Base-by-base conservation (phyloP, 192 early-diverging fungal species). In the Podila minutissima region DNA sequence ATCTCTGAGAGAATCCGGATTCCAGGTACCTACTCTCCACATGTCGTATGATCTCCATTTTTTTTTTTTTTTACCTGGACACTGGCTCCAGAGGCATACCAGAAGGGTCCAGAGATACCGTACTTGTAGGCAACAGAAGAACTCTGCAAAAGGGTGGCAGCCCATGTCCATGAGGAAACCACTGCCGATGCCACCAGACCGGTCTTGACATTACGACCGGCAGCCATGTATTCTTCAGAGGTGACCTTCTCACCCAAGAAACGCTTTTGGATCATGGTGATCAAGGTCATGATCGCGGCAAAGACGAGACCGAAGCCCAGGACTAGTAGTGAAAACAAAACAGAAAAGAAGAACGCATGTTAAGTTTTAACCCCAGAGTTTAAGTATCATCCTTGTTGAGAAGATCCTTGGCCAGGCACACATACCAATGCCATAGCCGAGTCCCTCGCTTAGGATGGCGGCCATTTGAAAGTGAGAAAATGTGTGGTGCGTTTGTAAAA, bases 81-180 rank as follows among this genome's bases (percentile, higher is more conserved):
- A 35, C 84, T 83, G 20, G 93, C 92, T 10, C 92, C 92, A 13
- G 91, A 84, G 12, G 90, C 91, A 75, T 93, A 92, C 91, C 91
- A 89, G 61, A 91, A 87, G 19, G 89, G 85, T 17, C 86, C 89
- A 48, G 89, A 89, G 22, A 91, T 83, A 61, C 91, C 92, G 60
- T 92, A 93, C 53, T 90, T 83, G 64, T 93, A 93, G 15, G 92
- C 92, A 4, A 93, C 92, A 17, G 89, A 82, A 12, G 92, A 91
- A 66, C 84, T 86, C 63, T 93, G 92, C 20, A 93, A 60, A 37
- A 93, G 62, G 3, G 92, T 93, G 24, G 92, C 92, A 29, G 92
- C 93, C 89, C 90, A 88, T n/a, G 85, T 88, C 88, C 86, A 93
- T 9, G 89, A 86, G 17, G 86, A 89, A 0, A 93, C 92, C 55